Conservation (phyloP, 371 early-diverging fungal genomes). For the Parasitella parasitica region DNA sequence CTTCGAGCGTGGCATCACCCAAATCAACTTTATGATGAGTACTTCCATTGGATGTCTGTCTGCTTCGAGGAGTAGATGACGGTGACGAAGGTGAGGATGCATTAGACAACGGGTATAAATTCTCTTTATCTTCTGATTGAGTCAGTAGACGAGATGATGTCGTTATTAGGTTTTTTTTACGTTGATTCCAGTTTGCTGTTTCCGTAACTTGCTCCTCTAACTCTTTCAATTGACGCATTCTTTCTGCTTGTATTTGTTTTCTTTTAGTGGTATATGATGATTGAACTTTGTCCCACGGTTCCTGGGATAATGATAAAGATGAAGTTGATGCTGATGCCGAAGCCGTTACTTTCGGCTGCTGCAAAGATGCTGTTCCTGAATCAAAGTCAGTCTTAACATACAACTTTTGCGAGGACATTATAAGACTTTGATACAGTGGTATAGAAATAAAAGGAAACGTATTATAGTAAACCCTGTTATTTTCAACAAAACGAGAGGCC, state of each 20-base stretch:
- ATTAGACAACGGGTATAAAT: constrained; percentile 1
- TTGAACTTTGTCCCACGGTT: constrained; percentile 28
- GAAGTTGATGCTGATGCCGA: constrained; percentile 8
- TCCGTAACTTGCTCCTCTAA: constrained; percentile 42
- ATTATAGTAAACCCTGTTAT: neutral
- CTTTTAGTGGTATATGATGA: constrained; percentile 28
- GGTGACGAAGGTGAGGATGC: neutral
- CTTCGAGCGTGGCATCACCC: constrained; percentile 44
- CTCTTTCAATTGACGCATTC: constrained; percentile 40
- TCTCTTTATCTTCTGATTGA: constrained; percentile 12
- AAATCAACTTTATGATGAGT: constrained; percentile 22
- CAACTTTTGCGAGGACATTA: neutral
- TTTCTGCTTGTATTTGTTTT: constrained; percentile 36
- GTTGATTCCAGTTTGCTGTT: constrained; percentile 34
- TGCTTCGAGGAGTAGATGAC: neutral
- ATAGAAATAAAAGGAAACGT: neutral
- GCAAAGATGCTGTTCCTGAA: neutral
- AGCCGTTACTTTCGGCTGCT: neutral
- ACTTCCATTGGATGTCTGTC: neutral
- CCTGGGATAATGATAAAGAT: constrained; percentile 17
- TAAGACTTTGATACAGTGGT: neutral
- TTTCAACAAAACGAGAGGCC: neutral
- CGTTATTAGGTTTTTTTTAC: constrained; percentile 28
- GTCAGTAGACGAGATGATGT: constrained; percentile 14
- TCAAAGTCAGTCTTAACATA: neutral